A percentile compares a stretch with the other conserved stretches of the same genome.
phyloP scores from a whole-genome alignment of 192 early-diverging fungal genomes.

The Linderina pennispora region DNA sequence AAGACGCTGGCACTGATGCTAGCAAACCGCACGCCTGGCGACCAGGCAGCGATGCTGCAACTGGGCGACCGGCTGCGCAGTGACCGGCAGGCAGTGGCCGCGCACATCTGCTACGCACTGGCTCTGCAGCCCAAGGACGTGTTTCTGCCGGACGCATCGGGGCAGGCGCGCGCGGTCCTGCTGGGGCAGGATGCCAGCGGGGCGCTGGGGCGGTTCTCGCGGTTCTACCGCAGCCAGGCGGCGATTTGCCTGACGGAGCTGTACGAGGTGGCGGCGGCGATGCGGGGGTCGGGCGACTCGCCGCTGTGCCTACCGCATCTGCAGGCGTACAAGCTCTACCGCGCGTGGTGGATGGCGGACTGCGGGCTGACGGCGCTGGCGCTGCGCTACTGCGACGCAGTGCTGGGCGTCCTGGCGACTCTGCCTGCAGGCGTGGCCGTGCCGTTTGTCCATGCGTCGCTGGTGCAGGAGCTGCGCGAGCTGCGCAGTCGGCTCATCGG shows the following conservation, averaged over 20 bases:
- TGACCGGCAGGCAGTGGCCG: constrained; percentile 50
- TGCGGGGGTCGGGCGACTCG: constrained; percentile 42
- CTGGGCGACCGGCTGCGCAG: constrained; percentile 72
- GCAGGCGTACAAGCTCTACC: constrained; percentile 81
- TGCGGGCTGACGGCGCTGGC: constrained; percentile 70
- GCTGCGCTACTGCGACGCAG: constrained; percentile 67
- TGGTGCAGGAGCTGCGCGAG: constrained; percentile 66
- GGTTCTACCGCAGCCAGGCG: constrained; percentile 50
- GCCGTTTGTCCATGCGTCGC: constrained; percentile 71
- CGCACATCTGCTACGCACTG: constrained; percentile 79
- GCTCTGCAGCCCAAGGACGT: constrained; percentile 50
- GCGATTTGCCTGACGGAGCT: constrained; percentile 77
- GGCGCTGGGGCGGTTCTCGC: constrained; percentile 11
- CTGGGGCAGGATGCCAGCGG: constrained; percentile 53
- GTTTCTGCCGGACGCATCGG: constrained; percentile 53
- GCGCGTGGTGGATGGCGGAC: constrained; percentile 79
- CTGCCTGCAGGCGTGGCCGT: constrained; percentile 57
- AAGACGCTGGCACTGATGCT: constrained; percentile 70
- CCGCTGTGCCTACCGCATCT: constrained; percentile 68
- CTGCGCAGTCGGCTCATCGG: constrained; percentile 61
- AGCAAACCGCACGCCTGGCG: constrained; percentile 75
- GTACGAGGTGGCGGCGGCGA: constrained; percentile 68
- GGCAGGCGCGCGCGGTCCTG: constrained; percentile 61
- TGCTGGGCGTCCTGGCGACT: constrained; percentile 64
- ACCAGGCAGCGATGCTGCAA: constrained; percentile 58